Conservation (phyloP, 2,329 filamentous ascomycete species). For the Alternaria consortialis region DNA sequence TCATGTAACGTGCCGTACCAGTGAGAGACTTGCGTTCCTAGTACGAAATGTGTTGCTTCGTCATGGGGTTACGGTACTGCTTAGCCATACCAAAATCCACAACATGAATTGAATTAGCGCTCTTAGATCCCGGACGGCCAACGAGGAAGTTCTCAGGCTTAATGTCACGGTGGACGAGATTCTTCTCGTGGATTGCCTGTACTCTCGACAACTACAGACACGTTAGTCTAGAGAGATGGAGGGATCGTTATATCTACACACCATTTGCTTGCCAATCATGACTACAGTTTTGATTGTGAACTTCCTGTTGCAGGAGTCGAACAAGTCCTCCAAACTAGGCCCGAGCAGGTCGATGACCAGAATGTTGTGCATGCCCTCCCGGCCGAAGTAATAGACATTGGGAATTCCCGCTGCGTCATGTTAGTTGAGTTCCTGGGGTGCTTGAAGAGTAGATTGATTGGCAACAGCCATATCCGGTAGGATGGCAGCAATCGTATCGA, state of each 20-base stretch:
- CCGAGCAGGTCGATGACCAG: conserved; percentile 96
- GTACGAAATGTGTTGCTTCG: conserved; percentile 98
- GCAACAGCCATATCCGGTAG: too few species aligned
- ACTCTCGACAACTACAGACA: conserved; percentile 79
- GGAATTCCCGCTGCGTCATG: conserved; percentile 84
- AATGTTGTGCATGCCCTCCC: conserved; percentile 98
- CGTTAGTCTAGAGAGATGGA: conserved; percentile 17
- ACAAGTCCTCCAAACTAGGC: conserved; percentile 93
- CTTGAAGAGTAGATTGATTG: too few species aligned
- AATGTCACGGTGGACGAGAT: conserved; percentile 98
- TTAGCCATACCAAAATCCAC: conserved; percentile 99
- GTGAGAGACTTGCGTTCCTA: conserved; percentile 96
- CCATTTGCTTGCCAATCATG: conserved; percentile 99
- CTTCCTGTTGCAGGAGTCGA: conserved; percentile 94
- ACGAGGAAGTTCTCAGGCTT: conserved; percentile 99
- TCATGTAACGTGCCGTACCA: conserved; percentile 98
- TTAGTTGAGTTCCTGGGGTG: conserved; percentile 15
- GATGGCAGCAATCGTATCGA: too few species aligned
- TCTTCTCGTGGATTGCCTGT: conserved; percentile 96
- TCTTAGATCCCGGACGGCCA: conserved; percentile 87
- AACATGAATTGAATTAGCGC: conserved; percentile 96
- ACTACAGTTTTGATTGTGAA: conserved; percentile 98
- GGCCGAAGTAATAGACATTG: conserved; percentile 99
- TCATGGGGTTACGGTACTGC: conserved; percentile 98
- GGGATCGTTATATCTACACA: conserved; percentile 52